phyloP scores from a whole-genome alignment of 2,329 filamentous ascomycete species.

The Byssothecium circinans region DNA sequence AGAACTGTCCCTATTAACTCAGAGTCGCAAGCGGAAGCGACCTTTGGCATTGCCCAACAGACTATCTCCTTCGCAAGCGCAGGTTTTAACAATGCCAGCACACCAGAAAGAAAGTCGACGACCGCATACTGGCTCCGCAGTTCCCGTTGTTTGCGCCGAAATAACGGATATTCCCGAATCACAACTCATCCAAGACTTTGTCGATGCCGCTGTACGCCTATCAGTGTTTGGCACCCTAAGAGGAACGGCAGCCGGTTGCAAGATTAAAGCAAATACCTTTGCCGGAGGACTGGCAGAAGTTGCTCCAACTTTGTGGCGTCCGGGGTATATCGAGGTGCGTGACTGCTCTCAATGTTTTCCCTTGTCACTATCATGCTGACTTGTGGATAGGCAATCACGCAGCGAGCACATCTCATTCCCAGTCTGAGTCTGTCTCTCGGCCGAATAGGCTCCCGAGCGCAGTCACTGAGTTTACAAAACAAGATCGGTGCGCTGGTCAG shows the following conservation, averaged over 20 bases:
- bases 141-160: not conserved
- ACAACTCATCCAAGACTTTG: slow-evolving; percentile 19
- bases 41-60: not conserved
- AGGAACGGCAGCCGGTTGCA: slow-evolving; percentile 25
- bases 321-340: slow-evolving; percentile 38
- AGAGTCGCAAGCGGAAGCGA: slow-evolving; percentile 1
- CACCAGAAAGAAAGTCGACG: not conserved
- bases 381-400: slow-evolving; percentile 28
- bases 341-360: slow-evolving; percentile 1
- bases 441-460: slow-evolving; percentile 7
- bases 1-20: not conserved
- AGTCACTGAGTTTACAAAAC: slow-evolving; percentile 17
- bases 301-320: slow-evolving; percentile 45
- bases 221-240: slow-evolving; percentile 35
- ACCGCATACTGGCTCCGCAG: not conserved
- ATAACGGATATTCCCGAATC: slow-evolving; percentile 2
- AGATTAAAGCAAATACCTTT: slow-evolving; percentile 37
- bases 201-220: slow-evolving; percentile 42
- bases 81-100: not conserved
- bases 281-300: slow-evolving; percentile 40
- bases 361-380: slow-evolving; percentile 8
- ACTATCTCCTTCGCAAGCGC: not conserved
- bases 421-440: slow-evolving; percentile 42
- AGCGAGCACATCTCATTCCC: slow-evolving; percentile 42
- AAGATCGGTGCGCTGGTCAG: slow-evolving; percentile 15